Percentiles rank a stretch among this genome's conserved stretches.
Evolutionary conservation across 2,329 filamentous ascomycete genomes (phyloP).

Genomic region (Rhytidhysteron rufulum): DNA sequence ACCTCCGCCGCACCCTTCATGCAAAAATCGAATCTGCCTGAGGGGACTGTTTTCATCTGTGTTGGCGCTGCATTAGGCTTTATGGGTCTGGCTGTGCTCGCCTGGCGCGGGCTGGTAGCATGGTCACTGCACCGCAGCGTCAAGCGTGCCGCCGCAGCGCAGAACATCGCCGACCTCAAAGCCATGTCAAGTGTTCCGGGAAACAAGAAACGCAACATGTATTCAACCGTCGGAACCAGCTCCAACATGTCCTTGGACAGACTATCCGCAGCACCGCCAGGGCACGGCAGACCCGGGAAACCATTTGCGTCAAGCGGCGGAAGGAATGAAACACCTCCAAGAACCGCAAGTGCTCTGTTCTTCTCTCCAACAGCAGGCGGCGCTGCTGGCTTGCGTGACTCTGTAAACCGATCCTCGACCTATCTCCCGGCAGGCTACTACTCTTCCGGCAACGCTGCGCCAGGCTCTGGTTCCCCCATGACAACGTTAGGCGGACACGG

Average conservation of each 20-base stretch:
- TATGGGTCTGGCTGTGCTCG: slow-evolving; percentile 73
- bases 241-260: slow-evolving; percentile 57
- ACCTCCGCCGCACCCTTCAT: slow-evolving; percentile 86
- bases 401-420: slow-evolving; percentile 62
- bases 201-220: slow-evolving; percentile 34
- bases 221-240: slow-evolving; percentile 45
- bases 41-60: slow-evolving; percentile 94
- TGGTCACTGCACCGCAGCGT: slow-evolving; percentile 92
- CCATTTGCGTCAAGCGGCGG: slow-evolving; percentile 21
- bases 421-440: slow-evolving; percentile 93
- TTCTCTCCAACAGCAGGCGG: slow-evolving; percentile 81
- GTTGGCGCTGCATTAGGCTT: slow-evolving; percentile 86
- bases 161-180: slow-evolving; percentile 68
- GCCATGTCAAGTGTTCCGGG: slow-evolving; percentile 46
- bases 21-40: slow-evolving; percentile 77
- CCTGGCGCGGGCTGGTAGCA: slow-evolving; percentile 84
- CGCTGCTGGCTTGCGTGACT: slow-evolving; percentile 44
- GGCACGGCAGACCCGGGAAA: slow-evolving; percentile 25
- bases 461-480: slow-evolving; percentile 38
- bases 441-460: slow-evolving; percentile 59
- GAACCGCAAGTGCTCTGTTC: slow-evolving; percentile 62
- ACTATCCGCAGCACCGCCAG: slow-evolving; percentile 32
- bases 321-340: slow-evolving; percentile 23
- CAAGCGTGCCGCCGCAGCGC: slow-evolving; percentile 74
- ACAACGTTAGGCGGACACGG: slow-evolving; percentile 42